Percentiles rank a stretch among this genome's conserved stretches.
Evolutionary conservation across 148 eudicot species (phyloP).

Genomic region (Diospyros kaki): DNA sequence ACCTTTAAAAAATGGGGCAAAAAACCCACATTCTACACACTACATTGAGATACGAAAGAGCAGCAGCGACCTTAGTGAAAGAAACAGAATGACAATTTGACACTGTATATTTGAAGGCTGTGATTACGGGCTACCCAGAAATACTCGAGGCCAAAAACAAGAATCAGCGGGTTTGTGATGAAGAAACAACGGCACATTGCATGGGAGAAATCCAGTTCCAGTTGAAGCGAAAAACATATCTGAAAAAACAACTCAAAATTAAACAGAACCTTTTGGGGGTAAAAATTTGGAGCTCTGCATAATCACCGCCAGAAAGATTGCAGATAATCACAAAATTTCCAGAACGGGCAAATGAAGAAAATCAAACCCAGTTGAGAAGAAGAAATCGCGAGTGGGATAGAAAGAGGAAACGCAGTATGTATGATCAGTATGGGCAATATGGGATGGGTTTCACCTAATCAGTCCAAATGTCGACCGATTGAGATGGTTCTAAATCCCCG

Average conservation of each 20-base stretch:
- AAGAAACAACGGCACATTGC: background rate
- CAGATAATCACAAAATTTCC: background rate
- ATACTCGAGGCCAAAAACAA: slow-evolving; percentile 1
- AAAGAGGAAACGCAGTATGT: background rate
- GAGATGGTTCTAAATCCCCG: background rate
- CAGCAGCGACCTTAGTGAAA: background rate
- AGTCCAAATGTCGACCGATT: slow-evolving; percentile 12
- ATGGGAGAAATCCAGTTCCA: background rate
- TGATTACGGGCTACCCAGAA: background rate
- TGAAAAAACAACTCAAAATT: background rate
- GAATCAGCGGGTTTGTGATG: slow-evolving; percentile 1
- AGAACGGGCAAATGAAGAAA: background rate
- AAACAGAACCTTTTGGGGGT: background rate
- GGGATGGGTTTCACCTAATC: slow-evolving; percentile 11
- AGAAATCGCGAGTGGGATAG: background rate
- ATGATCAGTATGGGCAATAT: background rate
- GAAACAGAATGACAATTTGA: slow-evolving; percentile 6
- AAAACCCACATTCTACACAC: slow-evolving; percentile 12
- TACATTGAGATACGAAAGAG: background rate
- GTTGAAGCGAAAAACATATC: background rate
- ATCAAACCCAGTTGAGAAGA: background rate
- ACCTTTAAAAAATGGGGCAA: background rate
- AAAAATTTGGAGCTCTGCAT: background rate
- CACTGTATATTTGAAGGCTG: background rate
- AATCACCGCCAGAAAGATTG: background rate